Evolutionary conservation across 441 rosid genomes (phyloP), one percentile per base, ranked within the genome.

Genomic region (Kokia cookei): DNA sequence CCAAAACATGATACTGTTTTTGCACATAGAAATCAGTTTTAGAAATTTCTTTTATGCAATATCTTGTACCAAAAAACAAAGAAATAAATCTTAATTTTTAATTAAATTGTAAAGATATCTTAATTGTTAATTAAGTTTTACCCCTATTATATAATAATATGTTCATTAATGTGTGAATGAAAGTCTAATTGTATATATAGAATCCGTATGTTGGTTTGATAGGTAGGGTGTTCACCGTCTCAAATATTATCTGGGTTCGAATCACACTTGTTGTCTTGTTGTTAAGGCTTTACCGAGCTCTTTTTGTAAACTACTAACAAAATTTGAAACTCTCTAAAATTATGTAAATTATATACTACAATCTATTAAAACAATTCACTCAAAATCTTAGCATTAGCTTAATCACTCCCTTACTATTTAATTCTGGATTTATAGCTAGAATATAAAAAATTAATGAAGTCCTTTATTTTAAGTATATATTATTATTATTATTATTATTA

Each of bases 181-280:
- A 62, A 32, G 22, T 19, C 22, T 19, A 19, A 0, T 19, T 19
- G 22, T 19, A 19, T 19, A 19, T 19, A 19, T 19, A 19, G 0
- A 0, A 19, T 19, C 22, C 22, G 22, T 19, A 0, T 19, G 22
- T 19, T 19, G 22, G 22, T 19, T 19, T 19, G 22, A 19, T 19
- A 19, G 22, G 22, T 0, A 19, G 22, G 22, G 22, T 19, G 22
- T 19, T 19, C 22, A 19, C 22, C 22, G 2, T 6, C 8, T 1
- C 2, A 37, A 6, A 8, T 6, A 0, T 37, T 0, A 0, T 6
- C 0, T 37, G 2, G 6, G 7, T 37, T 6, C 0, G 0, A 37
- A 0, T 37, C 0, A 2, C 6, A 0, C 0, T 35, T 5, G 0
- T 35, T 35, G 1, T 1, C 2, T 35, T 35, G 2, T 1, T 35